Percentiles rank a stretch among this genome's conserved stretches.
Conservation (phyloP, 148 eudicot species). For the Silene uniflora region DNA sequence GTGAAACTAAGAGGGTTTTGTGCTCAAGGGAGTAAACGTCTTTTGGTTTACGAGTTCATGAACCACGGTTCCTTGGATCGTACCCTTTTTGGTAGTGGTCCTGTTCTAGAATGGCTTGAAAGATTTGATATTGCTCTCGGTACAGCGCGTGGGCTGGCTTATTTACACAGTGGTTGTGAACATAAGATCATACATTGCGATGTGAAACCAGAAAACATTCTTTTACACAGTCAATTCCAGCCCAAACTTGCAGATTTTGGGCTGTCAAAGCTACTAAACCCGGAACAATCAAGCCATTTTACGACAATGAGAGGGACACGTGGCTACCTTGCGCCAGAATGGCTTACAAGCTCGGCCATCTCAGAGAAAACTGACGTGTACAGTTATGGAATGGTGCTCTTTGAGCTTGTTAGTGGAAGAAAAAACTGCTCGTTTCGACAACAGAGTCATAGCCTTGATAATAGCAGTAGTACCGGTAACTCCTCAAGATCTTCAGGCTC, state of each 20-base stretch:
- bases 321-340: slow-evolving; percentile 93
- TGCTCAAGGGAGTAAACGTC: slow-evolving; percentile 54
- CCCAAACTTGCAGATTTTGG: slow-evolving; percentile 83
- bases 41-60: slow-evolving; percentile 85
- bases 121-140: slow-evolving; percentile 71
- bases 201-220: slow-evolving; percentile 83
- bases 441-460: slow-evolving; percentile 47
- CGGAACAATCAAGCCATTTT: slow-evolving; percentile 62
- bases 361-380: slow-evolving; percentile 84
- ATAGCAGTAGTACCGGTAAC: slow-evolving; percentile 29
- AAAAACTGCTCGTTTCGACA: slow-evolving; percentile 50
- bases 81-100: slow-evolving; percentile 64
- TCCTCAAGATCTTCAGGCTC: slow-evolving; percentile 36
- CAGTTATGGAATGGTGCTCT: slow-evolving; percentile 82
- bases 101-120: slow-evolving; percentile 86
- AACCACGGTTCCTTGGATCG: slow-evolving; percentile 72
- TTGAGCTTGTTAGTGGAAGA: slow-evolving; percentile 75
- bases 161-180: slow-evolving; percentile 70
- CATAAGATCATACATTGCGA: slow-evolving; percentile 83
- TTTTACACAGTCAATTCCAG: slow-evolving; percentile 51
- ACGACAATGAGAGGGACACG: slow-evolving; percentile 97
- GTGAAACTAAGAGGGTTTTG: slow-evolving; percentile 78
- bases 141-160: slow-evolving; percentile 76
- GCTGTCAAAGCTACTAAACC: slow-evolving; percentile 66
- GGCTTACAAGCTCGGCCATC: slow-evolving; percentile 82